Conservation (phyloP, 2,329 filamentous ascomycete species). For the Aquanectria penicillioides region DNA sequence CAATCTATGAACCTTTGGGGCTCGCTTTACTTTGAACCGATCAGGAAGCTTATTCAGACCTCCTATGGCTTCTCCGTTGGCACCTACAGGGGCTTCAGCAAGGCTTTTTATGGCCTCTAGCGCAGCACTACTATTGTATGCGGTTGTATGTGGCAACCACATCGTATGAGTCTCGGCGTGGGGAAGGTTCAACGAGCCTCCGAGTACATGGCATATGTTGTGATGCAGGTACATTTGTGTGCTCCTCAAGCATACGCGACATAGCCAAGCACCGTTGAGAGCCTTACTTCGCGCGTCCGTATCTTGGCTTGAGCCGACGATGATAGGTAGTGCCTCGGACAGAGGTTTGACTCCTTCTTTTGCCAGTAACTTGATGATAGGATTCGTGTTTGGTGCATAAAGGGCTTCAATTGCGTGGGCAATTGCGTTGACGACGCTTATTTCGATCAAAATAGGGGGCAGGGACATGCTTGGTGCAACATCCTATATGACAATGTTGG, state of each 20-base stretch:
- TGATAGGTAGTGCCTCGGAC: conserved; percentile 61
- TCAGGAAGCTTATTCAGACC: conserved; percentile 65
- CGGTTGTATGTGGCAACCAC: conserved; percentile 69
- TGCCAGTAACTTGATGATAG: conserved; percentile 67
- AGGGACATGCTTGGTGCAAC: conserved; percentile 70
- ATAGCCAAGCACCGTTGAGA: conserved; percentile 73
- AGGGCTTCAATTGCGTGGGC: conserved; percentile 71
- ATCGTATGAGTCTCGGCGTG: conserved; percentile 74
- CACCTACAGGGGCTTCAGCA: conserved; percentile 63
- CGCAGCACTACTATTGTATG: conserved; percentile 68
- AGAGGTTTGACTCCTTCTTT: conserved; percentile 57
- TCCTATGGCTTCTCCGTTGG: conserved; percentile 65
- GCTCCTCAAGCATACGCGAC: conserved; percentile 67
- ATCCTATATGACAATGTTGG: conserved; percentile 71
- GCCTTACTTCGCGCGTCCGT: conserved; percentile 44
- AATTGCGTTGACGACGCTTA: conserved; percentile 72
- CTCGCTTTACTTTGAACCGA: conserved; percentile 63
- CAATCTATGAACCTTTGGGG: conserved; percentile 66
- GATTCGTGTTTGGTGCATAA: conserved; percentile 70
- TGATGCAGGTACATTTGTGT: conserved; percentile 73
- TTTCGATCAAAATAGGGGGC: conserved; percentile 61
- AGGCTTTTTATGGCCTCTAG: conserved; percentile 62
- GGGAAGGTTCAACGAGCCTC: conserved; percentile 70
- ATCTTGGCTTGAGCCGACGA: conserved; percentile 53
- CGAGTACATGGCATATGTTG: conserved; percentile 73